These are phyloP conservation scores for Fusarium sp. DNA, from an alignment of 2,329 filamentous ascomycete genomes.

Conservation along the genomic window DNA sequence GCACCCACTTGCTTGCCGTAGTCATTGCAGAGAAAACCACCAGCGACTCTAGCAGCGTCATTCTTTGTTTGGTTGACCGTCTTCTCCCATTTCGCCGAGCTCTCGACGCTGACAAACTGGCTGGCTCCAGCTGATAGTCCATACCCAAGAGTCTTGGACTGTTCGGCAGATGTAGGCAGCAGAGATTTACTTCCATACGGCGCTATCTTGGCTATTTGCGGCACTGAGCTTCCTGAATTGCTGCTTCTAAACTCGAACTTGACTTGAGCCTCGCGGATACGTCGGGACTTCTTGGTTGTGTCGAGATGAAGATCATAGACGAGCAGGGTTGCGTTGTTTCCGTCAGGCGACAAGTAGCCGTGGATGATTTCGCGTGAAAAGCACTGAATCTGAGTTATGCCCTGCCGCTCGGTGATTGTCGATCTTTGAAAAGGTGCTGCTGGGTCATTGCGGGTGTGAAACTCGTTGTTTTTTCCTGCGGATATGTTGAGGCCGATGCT, in stretches of 20 bases:
- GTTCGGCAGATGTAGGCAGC: background rate
- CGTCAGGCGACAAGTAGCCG: background rate
- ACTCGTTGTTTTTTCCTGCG: conserved; percentile 29
- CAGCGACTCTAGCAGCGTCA: background rate
- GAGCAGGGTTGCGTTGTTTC: conserved; percentile 1
- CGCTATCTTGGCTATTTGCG: background rate
- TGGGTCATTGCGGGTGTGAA: conserved; percentile 38
- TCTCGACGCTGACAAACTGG: background rate
- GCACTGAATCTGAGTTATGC: background rate
- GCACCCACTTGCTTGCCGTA: conserved; percentile 34
- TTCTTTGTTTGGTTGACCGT: background rate
- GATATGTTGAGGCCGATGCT: conserved; percentile 29
- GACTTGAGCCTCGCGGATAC: background rate
- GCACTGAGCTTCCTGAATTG: background rate
- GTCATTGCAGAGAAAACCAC: conserved; percentile 25
- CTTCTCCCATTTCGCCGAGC: background rate
- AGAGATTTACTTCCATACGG: background rate
- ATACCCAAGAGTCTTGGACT: background rate
- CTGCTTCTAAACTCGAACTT: conserved; percentile 11
- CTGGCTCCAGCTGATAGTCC: background rate
- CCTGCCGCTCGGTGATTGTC: background rate
- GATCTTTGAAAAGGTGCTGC: conserved; percentile 33
- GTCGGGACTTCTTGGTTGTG: background rate
- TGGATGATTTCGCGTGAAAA: conserved; percentile 11
- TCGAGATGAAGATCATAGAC: conserved; percentile 3